Conservation (phyloP, 2,329 filamentous ascomycete species). For the Ophiostoma montium region DNA sequence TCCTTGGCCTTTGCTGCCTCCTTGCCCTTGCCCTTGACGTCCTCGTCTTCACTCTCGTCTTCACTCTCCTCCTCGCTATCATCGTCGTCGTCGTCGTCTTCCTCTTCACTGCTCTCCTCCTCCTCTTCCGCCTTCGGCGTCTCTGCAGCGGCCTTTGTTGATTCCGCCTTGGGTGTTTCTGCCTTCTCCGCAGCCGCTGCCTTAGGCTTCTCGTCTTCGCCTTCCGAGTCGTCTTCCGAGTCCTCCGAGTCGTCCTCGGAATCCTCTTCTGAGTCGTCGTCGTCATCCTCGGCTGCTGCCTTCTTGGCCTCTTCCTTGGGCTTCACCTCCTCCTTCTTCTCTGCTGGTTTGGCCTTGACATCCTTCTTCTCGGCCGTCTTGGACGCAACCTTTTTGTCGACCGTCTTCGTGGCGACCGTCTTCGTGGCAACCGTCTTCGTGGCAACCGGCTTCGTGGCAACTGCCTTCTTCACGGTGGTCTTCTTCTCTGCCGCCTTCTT, state of each 20-base stretch:
- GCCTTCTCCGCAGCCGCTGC: conserved; percentile 15
- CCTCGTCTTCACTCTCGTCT: conserved; percentile 12
- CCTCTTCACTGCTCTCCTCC: not conserved
- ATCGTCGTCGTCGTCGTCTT: conserved; percentile 8
- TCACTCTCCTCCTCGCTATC: conserved; percentile 12
- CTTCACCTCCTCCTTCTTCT: conserved; percentile 3
- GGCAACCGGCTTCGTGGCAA: not conserved
- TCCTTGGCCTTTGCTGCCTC: not conserved
- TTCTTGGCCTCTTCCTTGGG: conserved; percentile 3
- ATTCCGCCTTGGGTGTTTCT: conserved; percentile 4
- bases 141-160: not conserved
- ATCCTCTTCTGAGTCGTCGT: conserved; percentile 9
- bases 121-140: conserved; percentile 1
- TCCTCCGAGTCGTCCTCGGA: conserved; percentile 7
- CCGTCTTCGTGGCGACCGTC: not conserved
- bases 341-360: not conserved
- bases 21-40: conserved; percentile 14
- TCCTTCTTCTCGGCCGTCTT: not conserved
- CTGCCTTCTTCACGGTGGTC: not conserved
- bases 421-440: not conserved
- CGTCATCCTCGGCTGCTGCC: conserved; percentile 3
- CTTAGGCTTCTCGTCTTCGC: conserved; percentile 18
- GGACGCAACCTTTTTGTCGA: not conserved
- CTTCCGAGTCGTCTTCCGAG: conserved; percentile 10
- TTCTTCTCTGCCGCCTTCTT: not conserved